Percentiles rank a stretch among this genome's conserved stretches.
Evolutionary conservation across 176 grass and related monocot species (phyloP).

Genomic region (Phoenix roebelenii): DNA sequence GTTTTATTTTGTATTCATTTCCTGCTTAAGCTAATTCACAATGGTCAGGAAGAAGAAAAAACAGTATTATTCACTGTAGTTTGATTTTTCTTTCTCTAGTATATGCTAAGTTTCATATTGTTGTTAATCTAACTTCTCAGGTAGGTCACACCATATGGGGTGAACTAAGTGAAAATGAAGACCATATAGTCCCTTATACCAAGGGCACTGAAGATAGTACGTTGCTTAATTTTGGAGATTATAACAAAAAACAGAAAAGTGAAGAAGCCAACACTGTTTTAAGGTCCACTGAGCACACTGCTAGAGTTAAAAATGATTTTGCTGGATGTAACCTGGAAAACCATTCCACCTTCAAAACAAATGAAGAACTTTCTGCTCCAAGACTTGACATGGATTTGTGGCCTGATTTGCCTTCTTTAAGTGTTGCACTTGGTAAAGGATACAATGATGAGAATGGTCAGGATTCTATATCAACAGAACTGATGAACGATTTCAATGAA

Average conservation of each 20-base stretch:
- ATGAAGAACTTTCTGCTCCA: conserved; percentile 31
- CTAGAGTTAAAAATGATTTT: conserved; percentile 37
- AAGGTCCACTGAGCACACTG: conserved; percentile 26
- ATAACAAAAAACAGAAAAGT: conserved; percentile 32
- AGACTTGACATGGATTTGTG: conserved; percentile 62
- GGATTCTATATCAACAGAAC: conserved; percentile 36
- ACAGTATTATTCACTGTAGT: not conserved
- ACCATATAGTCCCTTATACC: conserved; percentile 59
- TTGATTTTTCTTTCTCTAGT: not conserved
- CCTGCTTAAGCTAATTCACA: not conserved
- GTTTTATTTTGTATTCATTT: not conserved
- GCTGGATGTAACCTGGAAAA: conserved; percentile 33
- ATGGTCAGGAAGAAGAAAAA: conserved; percentile 2
- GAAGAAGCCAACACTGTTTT: conserved; percentile 20
- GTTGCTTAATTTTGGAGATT: conserved; percentile 27
- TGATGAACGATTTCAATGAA: conserved; percentile 60
- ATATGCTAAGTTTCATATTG: not conserved
- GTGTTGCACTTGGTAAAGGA: conserved; percentile 41
- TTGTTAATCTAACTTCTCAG: conserved; percentile 36
- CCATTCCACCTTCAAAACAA: conserved; percentile 38
- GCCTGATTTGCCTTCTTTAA: conserved; percentile 83
- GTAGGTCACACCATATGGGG: conserved; percentile 65
- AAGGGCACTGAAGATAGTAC: conserved; percentile 38
- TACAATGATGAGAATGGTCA: conserved; percentile 36
- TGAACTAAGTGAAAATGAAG: conserved; percentile 55